phyloP scores from a whole-genome alignment of 108 stramenopile genomes.

The Nitzschia sp. region DNA sequence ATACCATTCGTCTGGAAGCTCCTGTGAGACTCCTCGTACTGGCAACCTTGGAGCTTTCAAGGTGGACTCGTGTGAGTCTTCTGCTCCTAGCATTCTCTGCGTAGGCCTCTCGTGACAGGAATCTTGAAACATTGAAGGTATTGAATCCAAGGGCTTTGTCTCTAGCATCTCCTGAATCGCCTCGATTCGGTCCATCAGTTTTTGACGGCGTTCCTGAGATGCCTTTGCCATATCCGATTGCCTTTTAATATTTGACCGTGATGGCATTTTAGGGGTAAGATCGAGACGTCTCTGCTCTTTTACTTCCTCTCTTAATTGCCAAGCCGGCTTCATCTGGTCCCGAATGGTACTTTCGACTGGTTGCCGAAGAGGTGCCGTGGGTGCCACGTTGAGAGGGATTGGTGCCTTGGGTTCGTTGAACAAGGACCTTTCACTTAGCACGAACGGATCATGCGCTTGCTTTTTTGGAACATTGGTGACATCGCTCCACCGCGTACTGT shows the following conservation, averaged over 20 bases:
- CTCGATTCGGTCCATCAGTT: conserved; percentile 1
- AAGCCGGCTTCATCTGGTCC: background rate
- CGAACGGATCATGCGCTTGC: background rate
- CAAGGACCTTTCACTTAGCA: background rate
- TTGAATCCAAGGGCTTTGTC: background rate
- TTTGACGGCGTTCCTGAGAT: background rate
- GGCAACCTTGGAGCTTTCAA: background rate
- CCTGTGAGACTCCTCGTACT: background rate
- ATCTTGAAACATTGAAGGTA: background rate
- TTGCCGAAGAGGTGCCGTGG: background rate
- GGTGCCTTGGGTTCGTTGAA: background rate
- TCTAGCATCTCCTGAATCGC: background rate
- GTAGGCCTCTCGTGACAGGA: background rate
- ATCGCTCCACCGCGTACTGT: background rate
- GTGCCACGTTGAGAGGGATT: background rate
- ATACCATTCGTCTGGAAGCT: background rate
- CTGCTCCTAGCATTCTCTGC: no score
- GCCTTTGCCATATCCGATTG: no score
- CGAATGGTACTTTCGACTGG: background rate
- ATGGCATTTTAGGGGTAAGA: background rate
- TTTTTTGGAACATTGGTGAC: background rate
- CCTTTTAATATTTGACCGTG: background rate
- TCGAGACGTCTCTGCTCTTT: background rate
- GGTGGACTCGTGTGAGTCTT: background rate
- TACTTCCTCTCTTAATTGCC: background rate